Conservation (phyloP, 2,329 filamentous ascomycete species). For the Paecilomyces formosus region DNA sequence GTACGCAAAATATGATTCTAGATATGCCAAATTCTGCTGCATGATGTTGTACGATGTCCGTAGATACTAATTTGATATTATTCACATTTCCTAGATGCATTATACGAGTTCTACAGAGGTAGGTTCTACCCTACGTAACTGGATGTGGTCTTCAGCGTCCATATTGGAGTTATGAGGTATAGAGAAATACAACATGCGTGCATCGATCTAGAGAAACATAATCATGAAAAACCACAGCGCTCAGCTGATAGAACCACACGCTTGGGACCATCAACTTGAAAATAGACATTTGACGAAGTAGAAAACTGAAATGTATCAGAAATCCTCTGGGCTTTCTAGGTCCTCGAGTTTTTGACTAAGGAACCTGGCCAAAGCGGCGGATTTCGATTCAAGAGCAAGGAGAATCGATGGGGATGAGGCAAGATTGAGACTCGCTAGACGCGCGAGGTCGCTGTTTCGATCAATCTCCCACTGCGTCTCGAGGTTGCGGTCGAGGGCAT, state of each 20-base stretch:
- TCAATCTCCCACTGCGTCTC: conserved; percentile 33
- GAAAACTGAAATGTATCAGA: conserved; percentile 14
- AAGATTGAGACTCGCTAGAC: conserved; percentile 32
- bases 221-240: background rate
- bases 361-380: conserved; percentile 32
- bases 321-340: conserved; percentile 36
- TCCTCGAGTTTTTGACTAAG: conserved; percentile 32
- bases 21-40: too few relatives aligned
- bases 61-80: too few relatives aligned
- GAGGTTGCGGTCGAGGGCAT: conserved; percentile 16
- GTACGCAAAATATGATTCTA: too few relatives aligned
- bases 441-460: conserved; percentile 29
- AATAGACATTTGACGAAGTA: background rate
- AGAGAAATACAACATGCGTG: background rate
- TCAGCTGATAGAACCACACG: background rate
- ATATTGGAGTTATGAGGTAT: background rate
- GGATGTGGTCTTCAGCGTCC: background rate
- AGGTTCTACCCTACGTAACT: too few relatives aligned
- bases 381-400: conserved; percentile 35
- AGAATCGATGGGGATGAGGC: conserved; percentile 30
- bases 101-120: too few relatives aligned
- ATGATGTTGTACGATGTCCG: too few relatives aligned
- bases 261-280: background rate
- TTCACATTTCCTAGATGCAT: too few relatives aligned
- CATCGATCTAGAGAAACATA: background rate